Evolutionary conservation across 2,329 filamentous ascomycete genomes (phyloP), one percentile per base, ranked within the genome.

Genomic region (Apiospora marii): DNA sequence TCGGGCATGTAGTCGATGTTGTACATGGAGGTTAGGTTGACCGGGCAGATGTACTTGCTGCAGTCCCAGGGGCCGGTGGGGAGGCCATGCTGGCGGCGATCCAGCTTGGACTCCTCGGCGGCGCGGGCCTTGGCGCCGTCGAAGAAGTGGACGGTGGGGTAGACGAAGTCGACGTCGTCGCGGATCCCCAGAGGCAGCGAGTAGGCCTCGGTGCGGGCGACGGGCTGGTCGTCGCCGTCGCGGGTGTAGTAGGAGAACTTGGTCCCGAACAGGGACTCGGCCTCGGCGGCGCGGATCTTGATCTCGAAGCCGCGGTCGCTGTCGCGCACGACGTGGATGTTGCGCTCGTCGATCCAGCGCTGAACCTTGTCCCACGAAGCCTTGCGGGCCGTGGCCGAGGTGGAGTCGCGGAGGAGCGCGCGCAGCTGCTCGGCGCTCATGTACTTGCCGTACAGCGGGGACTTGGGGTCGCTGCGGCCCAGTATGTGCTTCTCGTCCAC

Each of bases 1-100:
- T 72, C 70, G 13, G 70, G 70, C 10, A 69, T n/a, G 49, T 69
- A 72, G 30, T 67, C 67, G 16, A 72, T 72, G 48, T 69, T 69
- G 67, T 72, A 72, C 43, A 13, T 49, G 7, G 4, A n/a, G 6
- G 67, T 27, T 1, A 72, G 48, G 67, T 53, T 68, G 48, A 4
- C 34, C 1, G 67, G 70, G 48, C 61, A 68, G 19, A 41, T 13
- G 49, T 72, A 68, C 44, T 68, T 46, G 27, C 34, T 16, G 67
- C 70, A 69, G 46, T 46, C 46, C 16, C 13, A 48, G 16, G 70
- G 64, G 64, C 61, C 67, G 2, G 49, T 72, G 14, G 44, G 48
- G 4, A 71, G 5, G 22, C n/a, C n/a, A n/a, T 69, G 46, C 37
- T 43, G 64, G 12, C 68, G 68, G 68, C 68, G 68, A 6, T 58